Conservation (phyloP, 306 rosid genomes). For the Cyclanthera cordifolia region DNA sequence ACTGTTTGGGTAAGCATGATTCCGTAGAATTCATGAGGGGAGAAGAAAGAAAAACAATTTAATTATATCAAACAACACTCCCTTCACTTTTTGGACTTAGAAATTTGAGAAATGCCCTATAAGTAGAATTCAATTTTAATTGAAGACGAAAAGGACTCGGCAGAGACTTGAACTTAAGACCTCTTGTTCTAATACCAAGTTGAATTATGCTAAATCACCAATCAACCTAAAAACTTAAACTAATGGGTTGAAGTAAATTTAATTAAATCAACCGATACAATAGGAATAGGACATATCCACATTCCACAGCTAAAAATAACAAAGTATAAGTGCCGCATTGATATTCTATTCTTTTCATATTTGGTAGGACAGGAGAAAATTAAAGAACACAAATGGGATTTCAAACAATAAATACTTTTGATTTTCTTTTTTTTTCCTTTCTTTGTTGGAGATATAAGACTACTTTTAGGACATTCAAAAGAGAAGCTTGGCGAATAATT, state of each 20-base stretch:
- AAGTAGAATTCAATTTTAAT: too few species aligned
- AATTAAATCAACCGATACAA: too few species aligned
- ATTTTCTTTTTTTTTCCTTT: background rate
- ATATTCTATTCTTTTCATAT: constrained; percentile 3
- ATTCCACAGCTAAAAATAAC: constrained; percentile 12
- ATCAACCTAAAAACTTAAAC: too few species aligned
- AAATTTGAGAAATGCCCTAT: too few species aligned
- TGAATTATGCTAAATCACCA: too few species aligned
- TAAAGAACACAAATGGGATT: constrained; percentile 1
- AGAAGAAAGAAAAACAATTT: constrained; percentile 5
- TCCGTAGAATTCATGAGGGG: background rate
- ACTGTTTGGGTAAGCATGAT: background rate
- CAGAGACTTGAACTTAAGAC: too few species aligned
- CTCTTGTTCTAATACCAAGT: too few species aligned
- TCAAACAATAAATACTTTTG: background rate
- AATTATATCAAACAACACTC: too few species aligned
- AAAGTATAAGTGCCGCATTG: background rate
- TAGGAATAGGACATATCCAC: constrained; percentile 8
- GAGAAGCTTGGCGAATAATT: constrained; percentile 9
- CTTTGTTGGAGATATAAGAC: constrained; percentile 1
- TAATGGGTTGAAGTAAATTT: too few species aligned
- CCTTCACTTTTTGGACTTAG: too few species aligned
- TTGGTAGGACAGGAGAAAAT: background rate
- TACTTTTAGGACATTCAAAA: constrained; percentile 8
- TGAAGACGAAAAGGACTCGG: too few species aligned